Percentiles rank a stretch among this genome's conserved stretches.
phyloP scores from a whole-genome alignment of 805 yeast species.

The Saccharomycopsis microspora region DNA sequence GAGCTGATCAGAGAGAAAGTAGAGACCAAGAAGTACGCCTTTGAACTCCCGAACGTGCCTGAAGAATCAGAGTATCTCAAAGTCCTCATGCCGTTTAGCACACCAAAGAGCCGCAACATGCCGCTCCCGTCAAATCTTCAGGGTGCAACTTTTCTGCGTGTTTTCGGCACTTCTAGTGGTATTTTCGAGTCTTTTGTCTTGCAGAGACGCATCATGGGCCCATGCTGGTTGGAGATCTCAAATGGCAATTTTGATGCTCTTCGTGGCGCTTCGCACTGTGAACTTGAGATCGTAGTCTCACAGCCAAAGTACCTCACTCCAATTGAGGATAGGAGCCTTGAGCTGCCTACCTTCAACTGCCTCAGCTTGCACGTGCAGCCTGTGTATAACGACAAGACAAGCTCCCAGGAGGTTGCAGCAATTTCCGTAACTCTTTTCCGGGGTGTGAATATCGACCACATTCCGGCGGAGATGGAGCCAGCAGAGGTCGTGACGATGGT shows the following conservation, averaged over 20 bases:
- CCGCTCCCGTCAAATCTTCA: constrained; percentile 50
- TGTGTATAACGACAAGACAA: constrained; percentile 57
- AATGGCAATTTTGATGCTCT: constrained; percentile 48
- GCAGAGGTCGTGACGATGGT: constrained; percentile 58
- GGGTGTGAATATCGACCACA: constrained; percentile 63
- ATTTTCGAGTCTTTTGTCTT: constrained; percentile 81
- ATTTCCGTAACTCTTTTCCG: constrained; percentile 66
- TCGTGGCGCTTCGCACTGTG: constrained; percentile 67
- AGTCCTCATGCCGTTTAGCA: constrained; percentile 61
- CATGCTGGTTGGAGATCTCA: constrained; percentile 83
- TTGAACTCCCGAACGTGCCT: constrained; percentile 76
- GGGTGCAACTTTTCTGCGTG: constrained; percentile 67
- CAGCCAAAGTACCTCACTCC: constrained; percentile 39
- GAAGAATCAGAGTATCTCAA: constrained; percentile 70
- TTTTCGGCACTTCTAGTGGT: constrained; percentile 66
- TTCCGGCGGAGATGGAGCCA: constrained; percentile 50
- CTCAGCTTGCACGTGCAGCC: constrained; percentile 75
- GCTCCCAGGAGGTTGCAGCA: constrained; percentile 80
- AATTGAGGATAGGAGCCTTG: constrained; percentile 29
- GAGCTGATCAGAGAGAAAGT: constrained; percentile 58
- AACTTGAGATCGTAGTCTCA: constrained; percentile 54
- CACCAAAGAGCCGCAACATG: constrained; percentile 40
- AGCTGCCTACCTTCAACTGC: constrained; percentile 55
- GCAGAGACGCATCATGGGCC: constrained; percentile 85
- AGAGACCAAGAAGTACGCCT: constrained; percentile 71